Conservation (phyloP, 768 basidiomycete species). For the Rhizopogon roseolus region DNA sequence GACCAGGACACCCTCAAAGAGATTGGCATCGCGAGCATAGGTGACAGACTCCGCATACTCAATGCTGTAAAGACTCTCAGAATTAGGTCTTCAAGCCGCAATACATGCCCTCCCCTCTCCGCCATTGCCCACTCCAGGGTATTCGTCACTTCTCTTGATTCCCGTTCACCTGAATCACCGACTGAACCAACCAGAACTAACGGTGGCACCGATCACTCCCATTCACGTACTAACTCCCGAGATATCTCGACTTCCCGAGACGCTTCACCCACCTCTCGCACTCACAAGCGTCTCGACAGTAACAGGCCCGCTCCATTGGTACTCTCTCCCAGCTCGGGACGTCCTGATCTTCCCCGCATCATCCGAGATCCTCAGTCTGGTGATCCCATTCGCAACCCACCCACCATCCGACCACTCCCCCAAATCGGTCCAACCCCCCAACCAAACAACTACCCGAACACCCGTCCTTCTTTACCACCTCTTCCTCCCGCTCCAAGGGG, state of each 20-base stretch:
- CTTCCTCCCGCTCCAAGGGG: slow-evolving; percentile 66
- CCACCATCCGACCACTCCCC: slow-evolving; percentile 24
- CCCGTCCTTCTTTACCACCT: slow-evolving; percentile 54
- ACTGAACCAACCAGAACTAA: slow-evolving; percentile 8
- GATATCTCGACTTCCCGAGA: slow-evolving; percentile 11
- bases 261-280: slow-evolving; percentile 24
- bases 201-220: slow-evolving; percentile 1
- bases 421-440: slow-evolving; percentile 13
- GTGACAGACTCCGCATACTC: slow-evolving; percentile 85
- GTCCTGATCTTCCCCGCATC: slow-evolving; percentile 67
- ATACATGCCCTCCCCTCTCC: neutral
- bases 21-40: slow-evolving; percentile 85
- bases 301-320: slow-evolving; percentile 80
- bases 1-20: slow-evolving; percentile 86
- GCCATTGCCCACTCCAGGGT: neutral
- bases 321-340: slow-evolving; percentile 47
- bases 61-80: slow-evolving; percentile 81
- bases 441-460: slow-evolving; percentile 29
- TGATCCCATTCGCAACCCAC: slow-evolving; percentile 42
- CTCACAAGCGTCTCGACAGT: slow-evolving; percentile 48
- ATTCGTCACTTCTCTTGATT: neutral
- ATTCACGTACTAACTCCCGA: slow-evolving; percentile 20
- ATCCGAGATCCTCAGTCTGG: slow-evolving; percentile 54
- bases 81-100: slow-evolving; percentile 40
- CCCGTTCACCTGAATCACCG: slow-evolving; percentile 1